phyloP scores from a whole-genome alignment of 805 yeast genomes.

The Hanseniaspora vineae region DNA sequence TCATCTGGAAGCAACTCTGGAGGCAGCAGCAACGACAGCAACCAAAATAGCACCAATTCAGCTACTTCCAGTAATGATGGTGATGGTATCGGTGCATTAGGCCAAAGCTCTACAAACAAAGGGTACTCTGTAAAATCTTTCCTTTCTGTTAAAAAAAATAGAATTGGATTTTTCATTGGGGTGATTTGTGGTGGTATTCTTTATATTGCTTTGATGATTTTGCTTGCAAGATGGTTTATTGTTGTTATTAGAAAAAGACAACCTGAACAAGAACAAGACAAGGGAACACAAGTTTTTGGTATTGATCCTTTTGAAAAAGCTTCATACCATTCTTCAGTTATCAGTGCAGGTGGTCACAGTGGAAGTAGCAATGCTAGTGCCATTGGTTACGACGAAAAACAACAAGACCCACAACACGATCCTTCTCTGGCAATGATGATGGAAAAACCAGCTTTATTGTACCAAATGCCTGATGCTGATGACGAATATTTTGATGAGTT shows the following conservation, averaged over 20 bases:
- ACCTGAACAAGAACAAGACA: slow-evolving; percentile 9
- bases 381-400: slow-evolving; percentile 4
- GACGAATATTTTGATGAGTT: background rate
- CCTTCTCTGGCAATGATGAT: slow-evolving; percentile 1
- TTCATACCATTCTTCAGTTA: slow-evolving; percentile 4
- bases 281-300: slow-evolving; percentile 5
- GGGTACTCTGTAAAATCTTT: slow-evolving; percentile 19
- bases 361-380: slow-evolving; percentile 9
- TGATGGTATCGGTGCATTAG: slow-evolving; percentile 7
- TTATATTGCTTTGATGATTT: slow-evolving; percentile 48
- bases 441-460: slow-evolving; percentile 9
- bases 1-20: slow-evolving; percentile 17
- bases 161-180: slow-evolving; percentile 75
- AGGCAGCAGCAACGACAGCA: slow-evolving; percentile 11
- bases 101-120: slow-evolving; percentile 1
- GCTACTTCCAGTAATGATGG: slow-evolving; percentile 2
- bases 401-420: slow-evolving; percentile 5
- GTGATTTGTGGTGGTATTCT: slow-evolving; percentile 63
- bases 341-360: slow-evolving; percentile 5
- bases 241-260: slow-evolving; percentile 19
- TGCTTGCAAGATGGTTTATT: slow-evolving; percentile 39
- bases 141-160: slow-evolving; percentile 21
- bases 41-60: slow-evolving; percentile 19
- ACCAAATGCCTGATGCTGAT: slow-evolving; percentile 6
- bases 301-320: slow-evolving; percentile 6